Evolutionary conservation across 768 basidiomycete species (phyloP).

Genomic region (Coprinopsis sp.): DNA sequence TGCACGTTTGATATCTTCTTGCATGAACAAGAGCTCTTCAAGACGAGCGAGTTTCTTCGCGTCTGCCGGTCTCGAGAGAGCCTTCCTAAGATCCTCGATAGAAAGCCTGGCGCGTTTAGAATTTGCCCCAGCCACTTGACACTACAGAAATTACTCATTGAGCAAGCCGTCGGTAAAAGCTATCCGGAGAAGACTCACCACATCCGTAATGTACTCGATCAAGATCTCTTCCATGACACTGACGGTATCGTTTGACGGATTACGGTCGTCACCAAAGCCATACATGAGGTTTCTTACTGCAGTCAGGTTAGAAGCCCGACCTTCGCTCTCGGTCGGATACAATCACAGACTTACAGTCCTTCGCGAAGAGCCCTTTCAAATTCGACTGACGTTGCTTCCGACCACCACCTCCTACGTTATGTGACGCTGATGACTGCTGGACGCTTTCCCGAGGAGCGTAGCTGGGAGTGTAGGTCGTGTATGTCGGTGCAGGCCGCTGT

Average conservation of each 20-base stretch:
- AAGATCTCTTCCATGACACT: conserved; percentile 93
- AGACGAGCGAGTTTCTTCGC: conserved; percentile 88
- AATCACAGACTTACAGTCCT: conserved; percentile 57
- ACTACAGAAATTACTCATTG: conserved; percentile 38
- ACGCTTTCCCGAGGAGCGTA: conserved; percentile 43
- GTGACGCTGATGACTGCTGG: conserved; percentile 26
- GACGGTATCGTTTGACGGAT: conserved; percentile 83
- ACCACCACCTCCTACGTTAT: conserved; percentile 29
- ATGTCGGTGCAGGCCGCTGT: conserved; percentile 37
- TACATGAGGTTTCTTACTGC: conserved; percentile 85
- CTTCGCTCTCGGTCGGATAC: not conserved
- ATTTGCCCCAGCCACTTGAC: conserved; percentile 65
- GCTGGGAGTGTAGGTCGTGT: conserved; percentile 53
- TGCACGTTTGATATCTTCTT: conserved; percentile 89
- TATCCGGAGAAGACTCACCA: conserved; percentile 50
- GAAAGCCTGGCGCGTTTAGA: conserved; percentile 72
- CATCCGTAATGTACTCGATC: conserved; percentile 84
- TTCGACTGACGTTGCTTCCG: conserved; percentile 60
- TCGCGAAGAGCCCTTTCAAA: conserved; percentile 70
- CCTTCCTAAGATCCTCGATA: conserved; percentile 80
- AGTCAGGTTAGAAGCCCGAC: conserved; percentile 13
- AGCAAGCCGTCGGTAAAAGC: conserved; percentile 7
- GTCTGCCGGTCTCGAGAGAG: conserved; percentile 79
- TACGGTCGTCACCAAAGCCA: conserved; percentile 88
- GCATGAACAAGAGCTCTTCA: conserved; percentile 91